Base-by-base conservation (phyloP, 495 filamentous ascomycete species). In the Tuber microsphaerosporum region DNA sequence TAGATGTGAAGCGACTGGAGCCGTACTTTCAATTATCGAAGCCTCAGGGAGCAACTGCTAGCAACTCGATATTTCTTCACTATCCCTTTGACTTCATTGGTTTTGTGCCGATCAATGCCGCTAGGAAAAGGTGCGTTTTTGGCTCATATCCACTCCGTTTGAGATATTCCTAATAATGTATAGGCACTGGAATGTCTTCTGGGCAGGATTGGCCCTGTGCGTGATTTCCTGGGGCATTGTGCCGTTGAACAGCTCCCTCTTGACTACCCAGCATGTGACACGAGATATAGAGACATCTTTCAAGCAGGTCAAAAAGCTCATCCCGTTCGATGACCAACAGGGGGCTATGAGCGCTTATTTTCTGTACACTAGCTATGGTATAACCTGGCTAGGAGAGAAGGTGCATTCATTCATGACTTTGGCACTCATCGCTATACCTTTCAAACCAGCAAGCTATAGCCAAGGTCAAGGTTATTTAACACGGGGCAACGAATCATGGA, bases 401-500 rank as follows among this genome's bases (percentile, higher is more conserved):
- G 34, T 37, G 34, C 34, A 37, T 37, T 37, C 34, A 37, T 37
- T 37, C 34, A 37, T 37, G 34, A 37, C 34, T 37, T 1, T 26
- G 1, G 75, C 84, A 2, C 84, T 79, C 51, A 82, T 82, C 9
- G 65, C 86, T 2, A 73, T 84, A 3, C 86, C 86, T 0, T 87
- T 87, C 72, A 44, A 75, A 20, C 70, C 79, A 1, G 19, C 41
- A 7, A 20, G 16, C 4, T n/a, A n/a, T 20, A 9, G 19, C 19
- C 19, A 51, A 51, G 20, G 46, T n/a, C 46, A n/a, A n/a, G 5
- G 22, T 6, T 26, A 34, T 31, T 12, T 34, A n/a, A 37, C 37
- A 10, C 31, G n/a, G n/a, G n/a, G 69, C 1, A 61, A 75, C 0
- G 79, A 78, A 20, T 84, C 69, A 0, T 85, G 80, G 81, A 84